Percentiles rank a stretch among this genome's conserved stretches.
Conservation (phyloP, 345 rosid species). For the Brassica juncea region DNA sequence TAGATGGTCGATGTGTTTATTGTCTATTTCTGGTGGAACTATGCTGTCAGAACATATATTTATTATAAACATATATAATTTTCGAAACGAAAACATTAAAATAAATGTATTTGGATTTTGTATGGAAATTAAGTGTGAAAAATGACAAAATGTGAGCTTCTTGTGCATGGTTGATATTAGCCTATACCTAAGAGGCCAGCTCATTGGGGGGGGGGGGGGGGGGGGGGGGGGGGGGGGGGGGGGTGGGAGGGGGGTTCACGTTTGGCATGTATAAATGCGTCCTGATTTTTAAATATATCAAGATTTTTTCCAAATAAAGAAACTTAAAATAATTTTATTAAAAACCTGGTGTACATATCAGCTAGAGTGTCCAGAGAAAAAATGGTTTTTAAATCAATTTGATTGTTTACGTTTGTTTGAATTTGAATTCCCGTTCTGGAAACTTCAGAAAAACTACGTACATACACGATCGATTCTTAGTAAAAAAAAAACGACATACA, state of each 20-base stretch:
- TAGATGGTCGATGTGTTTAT: conserved; percentile 26
- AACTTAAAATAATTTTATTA: neutral
- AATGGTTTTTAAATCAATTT: neutral
- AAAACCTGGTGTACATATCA: neutral
- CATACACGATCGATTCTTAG: no score
- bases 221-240: neutral
- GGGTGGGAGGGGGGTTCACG: neutral
- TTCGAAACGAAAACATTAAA: neutral
- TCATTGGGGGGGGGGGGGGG: neutral
- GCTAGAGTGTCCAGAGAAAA: neutral
- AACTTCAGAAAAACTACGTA: neutral
- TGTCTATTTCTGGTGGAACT: conserved; percentile 31
- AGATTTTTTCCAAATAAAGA: neutral
- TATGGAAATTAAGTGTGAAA: conserved; percentile 20
- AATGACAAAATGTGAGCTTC: conserved; percentile 31
- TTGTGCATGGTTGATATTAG: neutral
- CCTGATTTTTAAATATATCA: neutral
- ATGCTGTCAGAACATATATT: conserved; percentile 16
- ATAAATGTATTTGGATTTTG: conserved; percentile 28
- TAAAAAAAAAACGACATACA: neutral
- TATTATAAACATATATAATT: neutral
- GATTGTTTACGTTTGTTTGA: neutral
- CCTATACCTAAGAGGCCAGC: neutral
- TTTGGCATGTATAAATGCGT: neutral
- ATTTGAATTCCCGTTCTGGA: neutral